phyloP scores from a whole-genome alignment of 139 green algal species.

The Chlamydomonas eustigma region DNA sequence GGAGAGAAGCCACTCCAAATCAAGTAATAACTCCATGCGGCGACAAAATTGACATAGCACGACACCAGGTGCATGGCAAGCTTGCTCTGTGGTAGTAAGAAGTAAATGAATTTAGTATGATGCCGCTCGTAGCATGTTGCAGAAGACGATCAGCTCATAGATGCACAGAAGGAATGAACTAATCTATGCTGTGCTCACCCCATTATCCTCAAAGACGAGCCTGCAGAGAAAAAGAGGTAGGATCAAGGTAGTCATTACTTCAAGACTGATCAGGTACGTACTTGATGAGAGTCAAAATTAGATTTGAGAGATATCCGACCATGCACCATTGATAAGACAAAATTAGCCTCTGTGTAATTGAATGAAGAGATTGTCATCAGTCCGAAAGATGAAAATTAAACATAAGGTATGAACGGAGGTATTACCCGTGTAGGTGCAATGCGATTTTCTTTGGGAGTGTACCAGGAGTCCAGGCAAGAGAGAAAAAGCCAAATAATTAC shows the following conservation, averaged over 20 bases:
- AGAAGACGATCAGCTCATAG: no score
- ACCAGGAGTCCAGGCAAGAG: not conserved
- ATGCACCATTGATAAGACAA: constrained; percentile 31
- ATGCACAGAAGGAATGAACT: no score
- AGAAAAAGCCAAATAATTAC: not conserved
- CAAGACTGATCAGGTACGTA: not conserved
- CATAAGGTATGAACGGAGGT: no score
- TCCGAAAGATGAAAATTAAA: no score
- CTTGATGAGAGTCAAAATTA: constrained; percentile 9
- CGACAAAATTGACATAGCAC: constrained; percentile 37
- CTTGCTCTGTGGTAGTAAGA: not conserved
- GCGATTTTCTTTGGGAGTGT: not conserved
- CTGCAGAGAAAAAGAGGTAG: not conserved
- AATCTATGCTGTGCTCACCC: no score
- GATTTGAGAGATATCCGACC: not conserved
- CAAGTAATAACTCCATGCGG: constrained; percentile 26
- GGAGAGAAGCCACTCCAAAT: constrained; percentile 35
- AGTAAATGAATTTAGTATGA: not conserved
- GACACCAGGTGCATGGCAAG: constrained; percentile 29
- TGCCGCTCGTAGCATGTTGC: no score
- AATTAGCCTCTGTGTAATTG: constrained; percentile 12
- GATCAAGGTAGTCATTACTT: not conserved
- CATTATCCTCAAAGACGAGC: not conserved
- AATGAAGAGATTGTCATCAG: not conserved
- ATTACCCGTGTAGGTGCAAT: constrained; percentile 6